A percentile compares a stretch with the other conserved stretches of the same genome.
Evolutionary conservation across 805 yeast genomes (phyloP).

Genomic region (Nakazawaea ishiwadae): DNA sequence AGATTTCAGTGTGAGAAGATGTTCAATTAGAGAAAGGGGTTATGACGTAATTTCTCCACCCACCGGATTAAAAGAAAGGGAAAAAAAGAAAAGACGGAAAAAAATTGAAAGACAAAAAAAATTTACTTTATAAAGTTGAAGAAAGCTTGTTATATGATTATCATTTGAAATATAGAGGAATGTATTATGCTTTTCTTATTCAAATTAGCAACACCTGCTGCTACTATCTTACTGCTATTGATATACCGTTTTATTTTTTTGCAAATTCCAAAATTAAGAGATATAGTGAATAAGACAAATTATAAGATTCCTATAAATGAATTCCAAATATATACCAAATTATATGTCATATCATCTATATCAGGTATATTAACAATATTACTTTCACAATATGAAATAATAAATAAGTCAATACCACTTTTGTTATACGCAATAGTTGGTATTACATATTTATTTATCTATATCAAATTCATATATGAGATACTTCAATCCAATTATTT

Average conservation of each 20-base stretch:
- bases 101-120: too few relatives aligned
- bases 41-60: too few relatives aligned
- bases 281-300: slow-evolving; percentile 4
- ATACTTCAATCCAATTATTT: slow-evolving; percentile 2
- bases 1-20: too few relatives aligned
- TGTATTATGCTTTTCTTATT: too few relatives aligned
- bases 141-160: too few relatives aligned
- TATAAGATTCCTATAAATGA: slow-evolving; percentile 9
- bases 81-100: too few relatives aligned
- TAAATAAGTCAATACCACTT: not conserved
- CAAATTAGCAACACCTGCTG: slow-evolving; percentile 3
- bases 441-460: not conserved
- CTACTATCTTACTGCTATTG: not conserved
- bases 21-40: too few relatives aligned
- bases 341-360: slow-evolving; percentile 8
- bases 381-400: not conserved
- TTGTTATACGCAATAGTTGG: not conserved
- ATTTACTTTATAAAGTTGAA: too few relatives aligned
- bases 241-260: slow-evolving; percentile 6
- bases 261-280: slow-evolving; percentile 9
- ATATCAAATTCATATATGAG: not conserved
- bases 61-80: too few relatives aligned
- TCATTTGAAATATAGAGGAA: too few relatives aligned
- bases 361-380: slow-evolving; percentile 4
- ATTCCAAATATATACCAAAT: slow-evolving; percentile 11